A percentile compares a stretch with the other conserved stretches of the same genome.
phyloP scores from a whole-genome alignment of 2,329 filamentous ascomycete genomes.

The Pyrenochaeta sp. region DNA sequence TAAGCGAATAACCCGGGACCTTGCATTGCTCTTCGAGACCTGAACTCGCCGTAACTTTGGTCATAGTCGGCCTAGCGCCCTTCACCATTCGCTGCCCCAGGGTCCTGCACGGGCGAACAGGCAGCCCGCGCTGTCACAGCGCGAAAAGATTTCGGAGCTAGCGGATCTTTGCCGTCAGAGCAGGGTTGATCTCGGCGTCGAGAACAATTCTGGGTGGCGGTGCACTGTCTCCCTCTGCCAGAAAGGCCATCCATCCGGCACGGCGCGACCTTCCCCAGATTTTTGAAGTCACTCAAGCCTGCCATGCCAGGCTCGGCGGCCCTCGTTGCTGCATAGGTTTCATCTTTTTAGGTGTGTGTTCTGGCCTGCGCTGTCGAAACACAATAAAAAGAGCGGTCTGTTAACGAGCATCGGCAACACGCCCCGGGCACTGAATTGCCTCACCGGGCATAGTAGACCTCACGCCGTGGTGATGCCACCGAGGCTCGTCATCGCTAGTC shows the following conservation, averaged over 20 bases:
- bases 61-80: slow-evolving; percentile 27
- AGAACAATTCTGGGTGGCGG: slow-evolving; percentile 31
- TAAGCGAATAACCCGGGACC: slow-evolving; percentile 45
- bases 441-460: slow-evolving; percentile 24
- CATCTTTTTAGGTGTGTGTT: slow-evolving; percentile 11
- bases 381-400: slow-evolving; percentile 29
- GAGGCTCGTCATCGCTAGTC: slow-evolving; percentile 28
- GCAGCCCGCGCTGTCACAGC: slow-evolving; percentile 24
- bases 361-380: slow-evolving; percentile 8
- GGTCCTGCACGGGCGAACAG: slow-evolving; percentile 22
- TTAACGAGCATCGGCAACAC: slow-evolving; percentile 16
- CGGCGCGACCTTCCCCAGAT: slow-evolving; percentile 32
- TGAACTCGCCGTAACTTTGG: slow-evolving; percentile 29
- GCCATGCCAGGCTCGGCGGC: slow-evolving; percentile 7
- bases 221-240: slow-evolving; percentile 15
- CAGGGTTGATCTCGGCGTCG: slow-evolving; percentile 33
- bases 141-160: slow-evolving; percentile 40
- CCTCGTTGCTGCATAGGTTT: slow-evolving; percentile 3
- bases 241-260: slow-evolving; percentile 14
- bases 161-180: slow-evolving; percentile 17
- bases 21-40: slow-evolving; percentile 40
- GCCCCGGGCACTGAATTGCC: slow-evolving; percentile 18
- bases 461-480: slow-evolving; percentile 38
- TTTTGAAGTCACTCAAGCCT: slow-evolving; percentile 14
- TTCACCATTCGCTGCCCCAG: slow-evolving; percentile 28